phyloP scores from a whole-genome alignment of 1,139 yeast species.

The Suhomyces guaymorum region DNA sequence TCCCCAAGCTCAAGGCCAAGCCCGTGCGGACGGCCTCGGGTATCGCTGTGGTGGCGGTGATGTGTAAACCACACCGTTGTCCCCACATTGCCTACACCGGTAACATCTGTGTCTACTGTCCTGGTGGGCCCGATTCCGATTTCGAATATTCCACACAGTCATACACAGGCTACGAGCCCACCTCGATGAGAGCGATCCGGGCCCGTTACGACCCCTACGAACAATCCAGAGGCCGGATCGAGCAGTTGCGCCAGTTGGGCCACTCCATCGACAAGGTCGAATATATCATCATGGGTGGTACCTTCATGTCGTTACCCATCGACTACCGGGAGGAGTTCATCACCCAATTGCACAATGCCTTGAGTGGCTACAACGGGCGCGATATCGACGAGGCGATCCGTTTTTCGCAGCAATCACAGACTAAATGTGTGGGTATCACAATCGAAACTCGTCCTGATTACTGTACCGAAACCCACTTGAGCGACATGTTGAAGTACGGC shows the following conservation, averaged over 20 bases:
- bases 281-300: constrained; percentile 98
- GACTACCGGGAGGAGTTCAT: constrained; percentile 89
- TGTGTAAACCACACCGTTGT: constrained; percentile 99
- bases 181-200: constrained; percentile 97
- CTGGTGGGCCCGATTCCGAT: constrained; percentile 99
- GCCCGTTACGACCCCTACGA: constrained; percentile 98
- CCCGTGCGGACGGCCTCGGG: constrained; percentile 99
- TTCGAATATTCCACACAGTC: constrained; percentile 98
- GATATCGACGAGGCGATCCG: constrained; percentile 87
- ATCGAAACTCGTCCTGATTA: constrained; percentile 98
- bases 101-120: constrained; percentile 97
- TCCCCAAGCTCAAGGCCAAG: constrained; percentile 93
- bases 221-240: constrained; percentile 97
- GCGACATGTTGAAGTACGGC: constrained; percentile 94
- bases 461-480: constrained; percentile 92
- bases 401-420: constrained; percentile 90
- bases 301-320: constrained; percentile 91
- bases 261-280: constrained; percentile 97
- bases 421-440: constrained; percentile 98
- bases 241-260: constrained; percentile 91
- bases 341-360: constrained; percentile 87
- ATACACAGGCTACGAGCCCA: constrained; percentile 97
- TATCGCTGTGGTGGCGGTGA: constrained; percentile 97
- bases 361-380: constrained; percentile 88
- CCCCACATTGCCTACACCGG: constrained; percentile 99